Conservation (phyloP, 345 rosid genomes). For the Sisymbrium irio region DNA sequence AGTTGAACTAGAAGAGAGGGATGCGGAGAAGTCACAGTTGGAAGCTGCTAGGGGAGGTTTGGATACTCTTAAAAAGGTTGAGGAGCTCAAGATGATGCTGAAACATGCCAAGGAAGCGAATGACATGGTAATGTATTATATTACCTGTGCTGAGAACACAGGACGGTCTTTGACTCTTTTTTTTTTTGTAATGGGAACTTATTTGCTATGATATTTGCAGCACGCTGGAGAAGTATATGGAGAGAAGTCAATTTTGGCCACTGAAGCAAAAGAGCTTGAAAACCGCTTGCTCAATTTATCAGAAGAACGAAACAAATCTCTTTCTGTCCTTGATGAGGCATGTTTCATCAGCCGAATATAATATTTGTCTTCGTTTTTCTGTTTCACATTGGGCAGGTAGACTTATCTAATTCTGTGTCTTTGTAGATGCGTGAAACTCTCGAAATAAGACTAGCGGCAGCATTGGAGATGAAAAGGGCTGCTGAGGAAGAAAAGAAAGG, state of each 20-base stretch:
- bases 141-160: not conserved
- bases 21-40: conserved; percentile 61
- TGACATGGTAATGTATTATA: conserved; percentile 54
- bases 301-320: conserved; percentile 70
- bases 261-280: conserved; percentile 84
- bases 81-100: conserved; percentile 63
- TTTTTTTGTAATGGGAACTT: not conserved
- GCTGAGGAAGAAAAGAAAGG: conserved; percentile 63
- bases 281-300: conserved; percentile 62
- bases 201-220: conserved; percentile 41
- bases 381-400: not conserved
- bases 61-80: conserved; percentile 52
- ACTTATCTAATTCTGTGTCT: not conserved
- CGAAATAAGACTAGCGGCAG: conserved; percentile 56
- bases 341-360: not conserved
- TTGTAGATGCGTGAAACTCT: conserved; percentile 65
- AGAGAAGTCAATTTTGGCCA: conserved; percentile 72
- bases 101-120: conserved; percentile 69
- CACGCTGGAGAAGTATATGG: conserved; percentile 92
- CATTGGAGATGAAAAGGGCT: conserved; percentile 49
- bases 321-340: conserved; percentile 73
- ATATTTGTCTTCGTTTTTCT: not conserved
- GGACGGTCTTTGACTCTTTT: not conserved
- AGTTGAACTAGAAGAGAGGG: conserved; percentile 65
- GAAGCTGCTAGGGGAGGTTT: conserved; percentile 65